Evolutionary conservation across 345 rosid genomes (phyloP).

Genomic region (Toxicodendron radicans): DNA sequence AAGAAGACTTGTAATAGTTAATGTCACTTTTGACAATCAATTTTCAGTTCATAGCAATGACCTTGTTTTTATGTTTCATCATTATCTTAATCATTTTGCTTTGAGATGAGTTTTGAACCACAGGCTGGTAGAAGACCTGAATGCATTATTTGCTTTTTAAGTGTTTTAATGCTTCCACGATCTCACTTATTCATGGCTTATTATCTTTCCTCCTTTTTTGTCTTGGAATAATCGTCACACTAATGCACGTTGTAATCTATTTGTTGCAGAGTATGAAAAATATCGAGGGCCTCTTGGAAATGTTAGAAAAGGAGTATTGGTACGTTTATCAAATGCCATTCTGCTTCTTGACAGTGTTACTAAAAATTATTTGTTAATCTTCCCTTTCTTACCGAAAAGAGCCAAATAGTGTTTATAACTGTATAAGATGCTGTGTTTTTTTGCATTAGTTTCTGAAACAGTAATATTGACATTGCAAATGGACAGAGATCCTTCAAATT

Average conservation of each 20-base stretch:
- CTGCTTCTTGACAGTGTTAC: slow-evolving; percentile 2
- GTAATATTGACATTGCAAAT: neutral
- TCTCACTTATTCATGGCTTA: neutral
- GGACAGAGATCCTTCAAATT: neutral
- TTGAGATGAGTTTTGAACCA: no score
- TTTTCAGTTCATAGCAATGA: neutral
- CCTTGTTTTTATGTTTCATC: no score
- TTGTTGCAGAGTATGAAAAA: slow-evolving; percentile 74
- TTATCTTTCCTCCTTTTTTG: neutral
- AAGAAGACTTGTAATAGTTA: no score
- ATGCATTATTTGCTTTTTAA: no score
- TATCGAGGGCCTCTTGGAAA: slow-evolving; percentile 88
- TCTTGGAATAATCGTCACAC: neutral
- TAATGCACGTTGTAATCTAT: neutral
- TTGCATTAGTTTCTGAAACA: neutral
- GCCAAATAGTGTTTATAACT: neutral
- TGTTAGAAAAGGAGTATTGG: slow-evolving; percentile 99
- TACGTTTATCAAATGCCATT: slow-evolving; percentile 31
- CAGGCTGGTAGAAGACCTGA: no score
- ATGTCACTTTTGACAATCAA: no score
- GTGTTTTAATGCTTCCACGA: no score
- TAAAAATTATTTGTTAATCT: neutral
- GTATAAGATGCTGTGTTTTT: neutral
- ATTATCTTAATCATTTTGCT: no score
- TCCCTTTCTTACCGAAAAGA: neutral